A percentile compares a stretch with the other conserved stretches of the same genome.
These are phyloP conservation scores for Peronospora belbahrii DNA, from an alignment of 352 stramenopile genomes.

Conservation along the genomic window DNA sequence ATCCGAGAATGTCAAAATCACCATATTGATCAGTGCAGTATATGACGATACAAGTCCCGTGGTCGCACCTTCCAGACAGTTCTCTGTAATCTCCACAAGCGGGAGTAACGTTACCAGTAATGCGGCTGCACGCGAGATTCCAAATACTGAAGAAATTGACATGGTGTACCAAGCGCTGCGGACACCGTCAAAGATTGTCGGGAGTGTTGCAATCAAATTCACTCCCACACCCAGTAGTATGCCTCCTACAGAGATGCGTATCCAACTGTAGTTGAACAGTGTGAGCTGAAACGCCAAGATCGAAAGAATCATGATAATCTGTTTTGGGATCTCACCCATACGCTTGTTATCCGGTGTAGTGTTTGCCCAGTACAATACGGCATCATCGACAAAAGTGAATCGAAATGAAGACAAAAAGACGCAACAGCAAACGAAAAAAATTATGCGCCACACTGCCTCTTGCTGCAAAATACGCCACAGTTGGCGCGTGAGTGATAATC, in stretches of 20 bases:
- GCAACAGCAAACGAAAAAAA: conserved; percentile 56
- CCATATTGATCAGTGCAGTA: conserved; percentile 52
- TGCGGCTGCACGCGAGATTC: conserved; percentile 31
- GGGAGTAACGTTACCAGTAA: conserved; percentile 51
- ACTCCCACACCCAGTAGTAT: conserved; percentile 33
- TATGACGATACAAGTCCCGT: conserved; percentile 57
- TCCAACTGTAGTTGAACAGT: conserved; percentile 71
- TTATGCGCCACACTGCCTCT: conserved; percentile 63
- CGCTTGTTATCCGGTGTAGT: conserved; percentile 33
- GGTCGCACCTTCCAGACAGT: conserved; percentile 60
- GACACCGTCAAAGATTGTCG: conserved; percentile 43
- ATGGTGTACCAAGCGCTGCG: conserved; percentile 46
- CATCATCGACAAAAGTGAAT: conserved; percentile 47
- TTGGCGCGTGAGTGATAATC: conserved; percentile 45
- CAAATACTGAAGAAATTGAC: conserved; percentile 32
- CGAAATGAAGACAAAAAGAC: conserved; percentile 57
- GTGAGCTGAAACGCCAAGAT: conserved; percentile 47
- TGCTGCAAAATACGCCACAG: conserved; percentile 73
- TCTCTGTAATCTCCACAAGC: conserved; percentile 69
- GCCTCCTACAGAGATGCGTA: conserved; percentile 41
- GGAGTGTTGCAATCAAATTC: conserved; percentile 27
- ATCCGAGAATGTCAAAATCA: conserved; percentile 50
- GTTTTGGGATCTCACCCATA: conserved; percentile 35
- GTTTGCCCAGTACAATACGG: conserved; percentile 42
- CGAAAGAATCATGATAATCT: conserved; percentile 36